Conservation (phyloP, 768 basidiomycete species). For the Lepiota venenata region DNA sequence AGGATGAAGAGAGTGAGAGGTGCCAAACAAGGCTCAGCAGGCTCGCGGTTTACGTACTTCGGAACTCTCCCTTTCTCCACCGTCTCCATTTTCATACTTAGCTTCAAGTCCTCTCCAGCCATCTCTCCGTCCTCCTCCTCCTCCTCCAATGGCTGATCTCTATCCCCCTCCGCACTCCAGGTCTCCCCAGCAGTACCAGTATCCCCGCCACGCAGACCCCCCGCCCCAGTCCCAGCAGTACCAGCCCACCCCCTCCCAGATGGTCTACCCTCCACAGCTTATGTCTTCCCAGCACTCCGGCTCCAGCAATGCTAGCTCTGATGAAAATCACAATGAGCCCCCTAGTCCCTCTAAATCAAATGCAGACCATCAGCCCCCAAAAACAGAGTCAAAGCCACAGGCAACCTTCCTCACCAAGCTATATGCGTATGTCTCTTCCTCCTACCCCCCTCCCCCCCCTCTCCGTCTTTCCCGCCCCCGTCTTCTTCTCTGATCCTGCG, state of each 20-base stretch:
- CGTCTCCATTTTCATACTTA: conserved; percentile 22
- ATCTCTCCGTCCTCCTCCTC: conserved; percentile 18
- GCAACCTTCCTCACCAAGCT: conserved; percentile 97
- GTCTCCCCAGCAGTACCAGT: conserved; percentile 15
- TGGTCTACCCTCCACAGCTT: conserved; percentile 33
- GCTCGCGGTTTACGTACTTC: conserved; percentile 36
- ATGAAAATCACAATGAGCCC: conserved; percentile 48
- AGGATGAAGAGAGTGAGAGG: conserved; percentile 6
- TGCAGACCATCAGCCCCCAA: conserved; percentile 43
- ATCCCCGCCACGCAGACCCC: conserved; percentile 19
- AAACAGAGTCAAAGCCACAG: conserved; percentile 79
- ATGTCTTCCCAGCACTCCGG: conserved; percentile 38
- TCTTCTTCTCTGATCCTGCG: conserved; percentile 16
- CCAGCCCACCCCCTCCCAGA: conserved; percentile 24
- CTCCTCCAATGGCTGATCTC: conserved; percentile 56
- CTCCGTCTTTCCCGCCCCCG: conserved; percentile 1
- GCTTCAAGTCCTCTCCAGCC: conserved; percentile 8
- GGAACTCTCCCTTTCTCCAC: conserved; percentile 45
- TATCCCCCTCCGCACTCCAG: conserved; percentile 43
- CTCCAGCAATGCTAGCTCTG: conserved; percentile 34
- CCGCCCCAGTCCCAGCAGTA: conserved; percentile 13
- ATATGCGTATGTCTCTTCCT: conserved; percentile 88
- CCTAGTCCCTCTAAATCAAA: conserved; percentile 40
- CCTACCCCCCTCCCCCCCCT: no score
- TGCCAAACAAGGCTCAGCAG: conserved; percentile 20